Percentiles rank a stretch among this genome's conserved stretches.
phyloP scores from a whole-genome alignment of 306 rosid genomes.

The Coriaria nepalensis region DNA sequence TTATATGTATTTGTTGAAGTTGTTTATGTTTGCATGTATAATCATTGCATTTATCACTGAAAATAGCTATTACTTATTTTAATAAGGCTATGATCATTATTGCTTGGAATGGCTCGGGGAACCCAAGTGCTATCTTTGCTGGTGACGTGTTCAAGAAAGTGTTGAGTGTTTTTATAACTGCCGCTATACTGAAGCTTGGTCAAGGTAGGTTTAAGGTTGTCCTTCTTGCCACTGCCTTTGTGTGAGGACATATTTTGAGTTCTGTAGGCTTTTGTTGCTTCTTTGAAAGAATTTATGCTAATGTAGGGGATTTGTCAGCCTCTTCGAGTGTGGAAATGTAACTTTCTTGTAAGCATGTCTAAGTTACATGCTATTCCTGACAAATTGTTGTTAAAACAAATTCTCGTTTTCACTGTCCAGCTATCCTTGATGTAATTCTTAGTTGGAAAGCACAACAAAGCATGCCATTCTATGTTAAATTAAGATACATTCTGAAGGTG shows the following conservation, averaged over 20 bases:
- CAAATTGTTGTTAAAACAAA: not conserved
- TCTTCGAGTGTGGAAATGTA: not conserved
- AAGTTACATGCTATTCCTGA: not conserved
- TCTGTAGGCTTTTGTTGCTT: too few relatives aligned
- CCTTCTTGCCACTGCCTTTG: too few relatives aligned
- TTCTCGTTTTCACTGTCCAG: slow-evolving; percentile 33
- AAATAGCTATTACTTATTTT: slow-evolving; percentile 6
- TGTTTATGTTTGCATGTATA: too few relatives aligned
- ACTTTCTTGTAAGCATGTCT: not conserved
- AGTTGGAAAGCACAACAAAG: slow-evolving; percentile 82
- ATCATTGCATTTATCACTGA: too few relatives aligned
- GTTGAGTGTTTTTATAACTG: slow-evolving; percentile 80
- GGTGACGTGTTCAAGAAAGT: slow-evolving; percentile 76
- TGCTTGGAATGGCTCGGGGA: slow-evolving; percentile 90
- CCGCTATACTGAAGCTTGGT: slow-evolving; percentile 82
- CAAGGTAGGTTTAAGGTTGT: slow-evolving; percentile 43
- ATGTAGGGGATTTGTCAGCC: too few relatives aligned
- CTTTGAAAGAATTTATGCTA: too few relatives aligned
- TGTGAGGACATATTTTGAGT: too few relatives aligned
- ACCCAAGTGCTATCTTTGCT: slow-evolving; percentile 48
- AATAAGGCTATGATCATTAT: slow-evolving; percentile 83
- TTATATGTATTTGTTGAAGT: not conserved
- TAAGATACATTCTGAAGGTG: slow-evolving; percentile 81
- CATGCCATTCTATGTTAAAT: slow-evolving; percentile 72
- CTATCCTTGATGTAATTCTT: slow-evolving; percentile 84